These are phyloP conservation scores for Stephanodiscus minutulus DNA, from an alignment of 108 stramenopile genomes.

Conservation along the genomic window DNA sequence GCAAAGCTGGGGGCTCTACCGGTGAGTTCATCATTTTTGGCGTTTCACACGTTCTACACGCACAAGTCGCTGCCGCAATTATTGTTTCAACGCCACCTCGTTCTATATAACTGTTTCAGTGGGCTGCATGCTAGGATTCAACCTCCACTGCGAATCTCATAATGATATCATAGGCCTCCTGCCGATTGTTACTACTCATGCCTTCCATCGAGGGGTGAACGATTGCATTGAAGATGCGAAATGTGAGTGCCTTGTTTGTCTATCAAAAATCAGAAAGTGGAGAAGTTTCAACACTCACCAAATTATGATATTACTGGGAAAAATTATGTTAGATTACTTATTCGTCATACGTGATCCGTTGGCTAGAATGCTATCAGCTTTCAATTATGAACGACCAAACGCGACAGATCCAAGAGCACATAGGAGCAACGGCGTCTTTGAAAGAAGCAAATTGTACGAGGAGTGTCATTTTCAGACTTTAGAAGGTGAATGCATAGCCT, in stretches of 20 bases:
- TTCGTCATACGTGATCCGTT: slow-evolving; percentile 46
- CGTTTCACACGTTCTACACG: not conserved
- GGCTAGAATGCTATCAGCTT: slow-evolving; percentile 27
- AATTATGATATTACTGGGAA: not conserved
- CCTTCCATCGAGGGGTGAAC: slow-evolving; percentile 37
- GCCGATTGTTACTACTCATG: slow-evolving; percentile 34
- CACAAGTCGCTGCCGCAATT: not conserved
- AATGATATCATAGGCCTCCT: slow-evolving; percentile 26
- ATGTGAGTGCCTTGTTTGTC: slow-evolving; percentile 1
- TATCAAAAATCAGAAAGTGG: not conserved
- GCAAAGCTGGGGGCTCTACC: slow-evolving; percentile 46
- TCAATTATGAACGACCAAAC: slow-evolving; percentile 40
- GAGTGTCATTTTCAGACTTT: slow-evolving; percentile 30
- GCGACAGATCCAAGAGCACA: not conserved
- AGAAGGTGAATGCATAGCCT: slow-evolving; percentile 4
- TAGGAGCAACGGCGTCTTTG: not conserved
- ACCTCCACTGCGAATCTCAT: slow-evolving; percentile 28
- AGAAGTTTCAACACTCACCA: not conserved
- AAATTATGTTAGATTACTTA: slow-evolving; percentile 6
- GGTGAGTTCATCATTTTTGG: not conserved
- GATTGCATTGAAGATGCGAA: slow-evolving; percentile 35
- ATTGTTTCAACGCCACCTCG: not conserved
- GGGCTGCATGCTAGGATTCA: slow-evolving; percentile 41
- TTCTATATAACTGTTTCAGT: slow-evolving; percentile 8
- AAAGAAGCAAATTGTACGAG: slow-evolving; percentile 12